Conservation (phyloP, 2,329 filamentous ascomycete genomes). For the Neopestalotiopsis sp. region DNA sequence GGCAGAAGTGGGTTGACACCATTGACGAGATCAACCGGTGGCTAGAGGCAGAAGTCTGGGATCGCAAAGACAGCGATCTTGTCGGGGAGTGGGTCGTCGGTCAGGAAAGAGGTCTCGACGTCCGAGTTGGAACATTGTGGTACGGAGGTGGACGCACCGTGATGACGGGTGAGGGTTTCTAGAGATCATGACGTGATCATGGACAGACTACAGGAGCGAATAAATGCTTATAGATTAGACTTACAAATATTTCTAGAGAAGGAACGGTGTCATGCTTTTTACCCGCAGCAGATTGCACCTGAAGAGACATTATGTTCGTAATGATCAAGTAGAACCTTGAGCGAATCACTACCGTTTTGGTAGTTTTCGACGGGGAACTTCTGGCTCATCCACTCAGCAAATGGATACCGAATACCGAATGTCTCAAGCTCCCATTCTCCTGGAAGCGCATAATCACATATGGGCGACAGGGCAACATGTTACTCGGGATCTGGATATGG, state of each 20-base stretch:
- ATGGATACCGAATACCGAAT: background rate
- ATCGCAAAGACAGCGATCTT: conserved; percentile 46
- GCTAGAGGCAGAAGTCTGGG: conserved; percentile 76
- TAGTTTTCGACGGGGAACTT: too few species aligned
- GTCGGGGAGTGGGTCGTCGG: conserved; percentile 86
- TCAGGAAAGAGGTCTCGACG: conserved; percentile 80
- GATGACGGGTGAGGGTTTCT: conserved; percentile 66
- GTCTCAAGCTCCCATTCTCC: background rate
- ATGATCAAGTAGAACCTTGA: too few species aligned
- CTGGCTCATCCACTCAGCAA: background rate
- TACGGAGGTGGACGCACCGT: conserved; percentile 83
- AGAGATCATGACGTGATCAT: background rate
- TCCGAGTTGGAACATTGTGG: conserved; percentile 78
- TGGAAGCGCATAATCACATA: background rate
- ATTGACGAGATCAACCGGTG: conserved; percentile 80
- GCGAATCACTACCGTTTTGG: too few species aligned
- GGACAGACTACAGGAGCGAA: background rate
- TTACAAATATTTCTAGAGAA: background rate
- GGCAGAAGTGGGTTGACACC: conserved; percentile 67
- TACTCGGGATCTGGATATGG: background rate
- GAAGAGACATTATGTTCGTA: too few species aligned
- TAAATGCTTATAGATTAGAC: background rate
- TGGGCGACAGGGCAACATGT: background rate
- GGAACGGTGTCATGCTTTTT: too few species aligned
- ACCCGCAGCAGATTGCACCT: too few species aligned